phyloP scores from a whole-genome alignment of 1,139 yeast genomes.

The Pneumocystis murina region DNA sequence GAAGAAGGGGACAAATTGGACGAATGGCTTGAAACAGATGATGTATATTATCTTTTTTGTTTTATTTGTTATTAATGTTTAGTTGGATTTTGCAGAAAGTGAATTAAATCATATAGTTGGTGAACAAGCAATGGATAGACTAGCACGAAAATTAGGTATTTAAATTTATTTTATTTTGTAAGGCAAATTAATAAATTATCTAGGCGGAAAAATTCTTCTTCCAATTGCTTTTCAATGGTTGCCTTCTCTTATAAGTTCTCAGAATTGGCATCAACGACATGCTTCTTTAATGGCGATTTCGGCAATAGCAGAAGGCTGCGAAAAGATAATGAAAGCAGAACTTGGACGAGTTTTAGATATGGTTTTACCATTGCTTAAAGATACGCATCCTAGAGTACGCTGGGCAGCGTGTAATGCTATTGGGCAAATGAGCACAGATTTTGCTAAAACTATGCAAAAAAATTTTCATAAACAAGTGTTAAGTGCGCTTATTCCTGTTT shows the following conservation, averaged over 20 bases:
- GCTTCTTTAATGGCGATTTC: slow-evolving; percentile 95
- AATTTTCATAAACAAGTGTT: slow-evolving; percentile 63
- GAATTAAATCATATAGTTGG: slow-evolving; percentile 70
- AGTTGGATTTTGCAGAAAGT: slow-evolving; percentile 57
- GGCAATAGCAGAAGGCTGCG: slow-evolving; percentile 94
- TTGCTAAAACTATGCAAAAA: slow-evolving; percentile 75
- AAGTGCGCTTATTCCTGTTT: slow-evolving; percentile 68
- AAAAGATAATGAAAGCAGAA: slow-evolving; percentile 71
- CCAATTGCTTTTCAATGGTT: slow-evolving; percentile 74
- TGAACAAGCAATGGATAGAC: slow-evolving; percentile 82
- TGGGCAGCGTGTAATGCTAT: slow-evolving; percentile 93
- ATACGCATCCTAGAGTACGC: slow-evolving; percentile 84
- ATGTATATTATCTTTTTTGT: slow-evolving; percentile 18
- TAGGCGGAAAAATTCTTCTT: slow-evolving; percentile 67
- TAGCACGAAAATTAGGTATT: slow-evolving; percentile 45
- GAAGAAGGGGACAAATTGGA: slow-evolving; percentile 71
- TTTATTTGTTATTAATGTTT: neutral
- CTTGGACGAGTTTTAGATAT: slow-evolving; percentile 68
- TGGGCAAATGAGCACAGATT: slow-evolving; percentile 97
- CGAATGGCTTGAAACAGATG: slow-evolving; percentile 71
- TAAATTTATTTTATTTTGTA: neutral
- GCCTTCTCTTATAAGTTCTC: slow-evolving; percentile 64
- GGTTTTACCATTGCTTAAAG: slow-evolving; percentile 67
- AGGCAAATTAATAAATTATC: neutral
- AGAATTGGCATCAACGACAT: slow-evolving; percentile 85